Percentiles rank a stretch among this genome's conserved stretches.
Evolutionary conservation across 768 basidiomycete genomes (phyloP).

Genomic region (Candolleomyces eurysporus): DNA sequence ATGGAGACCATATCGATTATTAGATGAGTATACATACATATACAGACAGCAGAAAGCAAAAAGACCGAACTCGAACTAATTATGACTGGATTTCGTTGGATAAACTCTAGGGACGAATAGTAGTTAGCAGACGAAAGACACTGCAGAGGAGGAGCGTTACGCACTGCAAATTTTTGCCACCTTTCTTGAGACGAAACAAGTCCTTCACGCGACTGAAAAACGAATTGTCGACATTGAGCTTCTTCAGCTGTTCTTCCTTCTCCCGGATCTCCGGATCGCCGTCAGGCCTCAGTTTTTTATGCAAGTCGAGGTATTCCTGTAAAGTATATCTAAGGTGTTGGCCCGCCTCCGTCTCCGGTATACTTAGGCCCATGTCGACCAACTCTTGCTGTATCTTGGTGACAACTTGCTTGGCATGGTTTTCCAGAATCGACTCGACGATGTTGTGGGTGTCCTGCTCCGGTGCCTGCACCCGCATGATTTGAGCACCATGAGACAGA

Average conservation of each 20-base stretch:
- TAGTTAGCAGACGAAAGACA: too few species aligned
- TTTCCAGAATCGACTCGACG: background rate
- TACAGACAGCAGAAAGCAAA: too few species aligned
- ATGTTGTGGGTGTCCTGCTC: background rate
- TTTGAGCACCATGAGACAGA: background rate
- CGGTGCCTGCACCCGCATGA: background rate
- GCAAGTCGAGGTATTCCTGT: background rate
- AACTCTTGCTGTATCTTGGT: slow-evolving; percentile 14
- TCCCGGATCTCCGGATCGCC: background rate
- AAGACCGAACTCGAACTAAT: too few species aligned
- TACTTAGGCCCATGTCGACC: slow-evolving; percentile 4
- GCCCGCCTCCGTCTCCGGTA: slow-evolving; percentile 17
- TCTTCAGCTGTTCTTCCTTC: background rate
- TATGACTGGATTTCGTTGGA: too few species aligned
- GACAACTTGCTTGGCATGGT: background rate
- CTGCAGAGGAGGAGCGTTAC: too few species aligned
- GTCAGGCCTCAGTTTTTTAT: background rate
- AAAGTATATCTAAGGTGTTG: slow-evolving; percentile 13
- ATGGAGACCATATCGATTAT: too few species aligned
- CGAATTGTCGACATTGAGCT: too few species aligned
- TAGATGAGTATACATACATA: too few species aligned
- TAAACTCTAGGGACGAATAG: too few species aligned
- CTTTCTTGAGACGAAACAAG: too few species aligned
- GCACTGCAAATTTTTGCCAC: too few species aligned
- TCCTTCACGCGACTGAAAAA: too few species aligned